Conservation (phyloP, 1,139 yeast species). For the Sugiyamaella pinicola region DNA sequence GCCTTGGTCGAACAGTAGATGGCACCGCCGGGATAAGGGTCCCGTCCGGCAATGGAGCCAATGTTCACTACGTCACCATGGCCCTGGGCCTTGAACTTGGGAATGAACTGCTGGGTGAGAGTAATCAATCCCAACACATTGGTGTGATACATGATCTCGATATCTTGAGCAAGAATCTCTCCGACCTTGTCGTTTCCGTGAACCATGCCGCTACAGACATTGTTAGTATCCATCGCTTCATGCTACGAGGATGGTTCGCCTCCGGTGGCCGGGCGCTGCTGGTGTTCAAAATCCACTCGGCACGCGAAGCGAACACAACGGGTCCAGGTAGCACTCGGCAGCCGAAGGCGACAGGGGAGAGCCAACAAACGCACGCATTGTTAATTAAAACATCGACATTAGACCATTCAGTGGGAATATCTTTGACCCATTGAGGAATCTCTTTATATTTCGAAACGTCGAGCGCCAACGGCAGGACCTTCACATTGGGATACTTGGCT, state of each 20-base stretch:
- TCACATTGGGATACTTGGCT: slow-evolving; percentile 48
- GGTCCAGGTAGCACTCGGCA: too few species aligned
- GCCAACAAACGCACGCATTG: slow-evolving; percentile 61
- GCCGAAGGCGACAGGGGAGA: too few species aligned
- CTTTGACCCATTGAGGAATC: slow-evolving; percentile 55
- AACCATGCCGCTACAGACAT: slow-evolving; percentile 58
- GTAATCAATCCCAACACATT: slow-evolving; percentile 72
- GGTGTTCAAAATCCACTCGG: too few species aligned
- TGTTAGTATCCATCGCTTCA: too few species aligned
- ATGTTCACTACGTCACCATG: slow-evolving; percentile 78
- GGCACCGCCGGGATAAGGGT: slow-evolving; percentile 81
- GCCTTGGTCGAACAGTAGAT: slow-evolving; percentile 90
- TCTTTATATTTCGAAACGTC: slow-evolving; percentile 61
- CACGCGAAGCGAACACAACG: too few species aligned
- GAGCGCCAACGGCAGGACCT: slow-evolving; percentile 53
- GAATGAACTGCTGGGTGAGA: slow-evolving; percentile 63
- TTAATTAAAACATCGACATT: slow-evolving; percentile 59
- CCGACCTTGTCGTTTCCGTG: slow-evolving; percentile 70
- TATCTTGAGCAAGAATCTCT: slow-evolving; percentile 53
- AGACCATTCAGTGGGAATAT: slow-evolving; percentile 45
- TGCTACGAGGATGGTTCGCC: too few species aligned
- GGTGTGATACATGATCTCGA: slow-evolving; percentile 66
- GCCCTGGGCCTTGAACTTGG: slow-evolving; percentile 59
- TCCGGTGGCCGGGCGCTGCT: too few species aligned
- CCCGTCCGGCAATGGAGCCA: slow-evolving; percentile 88